Evolutionary conservation across 2,329 filamentous ascomycete genomes (phyloP), one percentile per base, ranked within the genome.

Genomic region (Arthrobotrys sphaeroides): DNA sequence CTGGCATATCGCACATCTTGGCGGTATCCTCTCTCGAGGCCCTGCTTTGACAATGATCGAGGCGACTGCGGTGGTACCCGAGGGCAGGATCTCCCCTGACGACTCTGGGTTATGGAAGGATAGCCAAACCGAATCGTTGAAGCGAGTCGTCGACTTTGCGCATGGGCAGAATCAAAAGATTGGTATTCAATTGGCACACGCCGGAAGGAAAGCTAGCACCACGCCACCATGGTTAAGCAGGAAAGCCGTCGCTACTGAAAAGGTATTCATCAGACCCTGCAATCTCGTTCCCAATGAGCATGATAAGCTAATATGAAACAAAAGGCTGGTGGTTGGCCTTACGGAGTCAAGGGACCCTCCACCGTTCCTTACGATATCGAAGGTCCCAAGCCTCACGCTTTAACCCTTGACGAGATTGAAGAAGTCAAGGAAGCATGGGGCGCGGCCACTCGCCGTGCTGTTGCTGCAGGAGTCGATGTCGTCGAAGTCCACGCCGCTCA

Each of bases 61-160:
- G 84, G 92, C 93, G 24, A 93, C 91, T 0, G 85, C 89, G 31
- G 91, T 96, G 0, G 85, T 88, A 7, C 83, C 91, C 4, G 89
- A 94, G 78, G 93, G 93, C 26, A 88, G 94, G 66, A 96, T 96
- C 84, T 91, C 91, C 0, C 92, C 93, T 0, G 86, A 94, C 81
- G 91, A 94, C 81, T 83, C 85, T 10, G 93, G 94, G 0, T 83
- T 97, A 5, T 97, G 93, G 94, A 86, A 90, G 77, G 94, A 97
- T 82, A 88, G 87, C 33, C 94, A 97, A 82, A 90, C 94, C 74
- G 89, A 87, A 77, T 89, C 90, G 0, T 83, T 96, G 70, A 87
- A 86, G 80, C 87, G 87, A 73, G 87, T 94, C 49, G 88, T 90
- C 36, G 91, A 96, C 76, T 96, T 93, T 77, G 88, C 90, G 1